phyloP scores from a whole-genome alignment of 2,329 filamentous ascomycete species.

The Pseudogymnoascus sp. region DNA sequence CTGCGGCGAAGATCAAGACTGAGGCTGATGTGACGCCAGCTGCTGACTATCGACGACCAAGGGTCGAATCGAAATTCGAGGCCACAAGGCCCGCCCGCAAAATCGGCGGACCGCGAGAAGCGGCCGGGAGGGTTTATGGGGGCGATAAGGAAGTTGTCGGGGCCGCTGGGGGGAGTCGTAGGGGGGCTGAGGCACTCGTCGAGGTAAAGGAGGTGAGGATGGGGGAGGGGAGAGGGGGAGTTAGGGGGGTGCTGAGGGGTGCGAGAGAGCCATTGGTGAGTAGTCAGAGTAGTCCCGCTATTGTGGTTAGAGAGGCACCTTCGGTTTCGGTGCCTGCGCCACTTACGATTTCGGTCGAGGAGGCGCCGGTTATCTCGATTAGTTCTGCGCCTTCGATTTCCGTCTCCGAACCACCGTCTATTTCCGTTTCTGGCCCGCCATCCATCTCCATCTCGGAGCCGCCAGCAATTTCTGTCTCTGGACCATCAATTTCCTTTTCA shows the following conservation, averaged over 20 bases:
- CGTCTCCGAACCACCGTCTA: conserved; percentile 22
- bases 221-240: background rate
- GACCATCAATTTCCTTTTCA: conserved; percentile 40
- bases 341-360: background rate
- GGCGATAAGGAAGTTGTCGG: background rate
- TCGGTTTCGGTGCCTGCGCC: background rate
- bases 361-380: background rate
- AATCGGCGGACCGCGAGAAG: background rate
- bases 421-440: conserved; percentile 19
- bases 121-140: background rate
- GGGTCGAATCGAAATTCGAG: background rate
- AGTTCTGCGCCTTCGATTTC: conserved; percentile 24
- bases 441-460: conserved; percentile 41
- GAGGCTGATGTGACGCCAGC: conserved; percentile 59
- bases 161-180: background rate
- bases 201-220: background rate
- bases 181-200: background rate
- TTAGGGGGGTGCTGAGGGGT: background rate
- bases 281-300: background rate
- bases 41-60: conserved; percentile 19
- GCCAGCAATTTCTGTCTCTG: conserved; percentile 22
- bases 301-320: background rate
- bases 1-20: conserved; percentile 43
- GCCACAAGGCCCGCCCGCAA: background rate
- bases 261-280: background rate